phyloP scores from a whole-genome alignment of 2,329 filamentous ascomycete genomes.

The Botryotinia calthae region DNA sequence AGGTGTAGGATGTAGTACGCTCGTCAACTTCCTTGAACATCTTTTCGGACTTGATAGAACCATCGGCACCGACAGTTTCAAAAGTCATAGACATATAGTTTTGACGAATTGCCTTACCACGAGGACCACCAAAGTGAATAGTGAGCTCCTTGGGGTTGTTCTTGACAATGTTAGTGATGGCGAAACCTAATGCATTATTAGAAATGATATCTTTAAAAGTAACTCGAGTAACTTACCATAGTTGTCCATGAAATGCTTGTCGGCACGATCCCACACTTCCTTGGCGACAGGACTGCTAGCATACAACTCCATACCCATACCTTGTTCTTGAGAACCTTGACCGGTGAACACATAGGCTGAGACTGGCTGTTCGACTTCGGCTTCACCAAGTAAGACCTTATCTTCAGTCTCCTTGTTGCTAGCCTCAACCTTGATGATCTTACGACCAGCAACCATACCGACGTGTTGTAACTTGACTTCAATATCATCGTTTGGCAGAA shows the following conservation, averaged over 20 bases:
- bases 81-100: slow-evolving; percentile 99
- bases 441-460: slow-evolving; percentile 95
- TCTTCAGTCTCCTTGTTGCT: slow-evolving; percentile 95
- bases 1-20: slow-evolving; percentile 92
- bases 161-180: slow-evolving; percentile 97
- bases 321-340: slow-evolving; percentile 97
- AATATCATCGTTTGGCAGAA: slow-evolving; percentile 92
- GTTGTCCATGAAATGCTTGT: slow-evolving; percentile 97
- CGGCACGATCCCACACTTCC: slow-evolving; percentile 96
- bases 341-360: slow-evolving; percentile 98
- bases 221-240: slow-evolving; percentile 66
- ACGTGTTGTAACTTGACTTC: slow-evolving; percentile 94
- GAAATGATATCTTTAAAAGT: slow-evolving; percentile 21
- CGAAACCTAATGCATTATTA: slow-evolving; percentile 62
- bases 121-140: slow-evolving; percentile 94
- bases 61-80: slow-evolving; percentile 92
- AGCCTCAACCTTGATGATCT: slow-evolving; percentile 98
- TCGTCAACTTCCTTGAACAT: slow-evolving; percentile 99
- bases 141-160: slow-evolving; percentile 99
- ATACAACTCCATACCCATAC: slow-evolving; percentile 99
- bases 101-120: slow-evolving; percentile 93
- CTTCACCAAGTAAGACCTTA: slow-evolving; percentile 91
- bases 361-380: slow-evolving; percentile 95
- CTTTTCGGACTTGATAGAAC: slow-evolving; percentile 93
- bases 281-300: slow-evolving; percentile 88